Base-by-base conservation (phyloP, 805 yeast species). In the Saccharomycopsis capsularis region DNA sequence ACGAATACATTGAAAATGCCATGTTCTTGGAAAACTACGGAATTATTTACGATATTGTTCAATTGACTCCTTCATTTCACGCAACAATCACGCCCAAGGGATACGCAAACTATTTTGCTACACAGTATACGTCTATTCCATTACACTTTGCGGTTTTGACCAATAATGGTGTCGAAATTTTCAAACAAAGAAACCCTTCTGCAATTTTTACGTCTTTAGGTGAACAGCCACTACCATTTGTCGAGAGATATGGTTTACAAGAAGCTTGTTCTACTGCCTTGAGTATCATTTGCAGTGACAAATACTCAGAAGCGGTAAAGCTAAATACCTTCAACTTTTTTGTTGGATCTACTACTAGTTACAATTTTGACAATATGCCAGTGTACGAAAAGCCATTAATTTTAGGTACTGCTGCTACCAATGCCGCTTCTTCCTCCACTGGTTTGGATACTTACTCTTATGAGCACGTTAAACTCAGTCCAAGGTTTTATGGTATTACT, bases 231-330 rank as follows among this genome's bases (percentile, higher is more conserved):
- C 74, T 80, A 46, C 75, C 81, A 45, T 87, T 87, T 60, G 78
- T 82, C 16, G 75, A 77, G 42, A 82, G 85, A 47, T 89, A 88
- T 62, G 97, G 98, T 4, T 75, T 82, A 45, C 81, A 85, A 46
- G 99, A 95, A 63, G 82, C 95, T 3, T 91, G 97, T 60, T 82
- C 96, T 0, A 81, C 93, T 1, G 85, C 96, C 9, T 70, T 93
- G 44, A 84, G 85, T 55, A 79, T 88, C 46, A 85, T 96, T 1
- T 85, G 95, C 60, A 81, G 86, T 48, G 77, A 77, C 55, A 79
- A 80, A 49, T 75, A 78, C 53, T 67, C 91, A 0, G 85, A 70
- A 52, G 59, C 68, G 15, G 60, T 68, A 39, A 67, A 73, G 60
- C 64, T 72, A 1, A 67, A 65, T 44, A 71, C 75, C 3, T 61